phyloP scores from a whole-genome alignment of 148 eudicot species.

The Persicaria maculosa region DNA sequence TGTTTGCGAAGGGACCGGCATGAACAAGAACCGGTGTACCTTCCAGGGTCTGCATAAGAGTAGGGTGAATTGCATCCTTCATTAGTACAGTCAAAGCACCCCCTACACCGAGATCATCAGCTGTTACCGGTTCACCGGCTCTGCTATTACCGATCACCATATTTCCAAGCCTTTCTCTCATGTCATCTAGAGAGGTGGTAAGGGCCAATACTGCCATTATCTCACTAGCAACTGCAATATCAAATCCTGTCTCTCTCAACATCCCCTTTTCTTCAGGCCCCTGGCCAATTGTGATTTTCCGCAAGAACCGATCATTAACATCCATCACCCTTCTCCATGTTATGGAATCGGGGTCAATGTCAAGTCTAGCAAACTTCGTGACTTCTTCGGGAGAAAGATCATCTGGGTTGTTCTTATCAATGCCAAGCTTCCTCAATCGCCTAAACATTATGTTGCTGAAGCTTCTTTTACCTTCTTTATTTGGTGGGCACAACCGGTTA shows the following conservation, averaged over 20 bases:
- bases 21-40: constrained; percentile 99
- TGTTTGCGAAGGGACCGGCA: constrained; percentile 98
- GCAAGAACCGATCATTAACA: constrained; percentile 88
- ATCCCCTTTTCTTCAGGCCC: constrained; percentile 99
- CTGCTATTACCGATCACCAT: constrained; percentile 96
- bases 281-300: constrained; percentile 87
- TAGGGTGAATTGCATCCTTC: constrained; percentile 98
- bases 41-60: constrained; percentile 98
- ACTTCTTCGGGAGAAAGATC: constrained; percentile 82
- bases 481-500: constrained; percentile 80
- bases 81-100: constrained; percentile 93
- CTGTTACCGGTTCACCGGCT: constrained; percentile 87
- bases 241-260: constrained; percentile 96
- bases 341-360: constrained; percentile 77
- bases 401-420: constrained; percentile 73
- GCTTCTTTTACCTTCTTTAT: constrained; percentile 74
- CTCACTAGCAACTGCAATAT: constrained; percentile 97
- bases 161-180: constrained; percentile 95
- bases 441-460: constrained; percentile 77
- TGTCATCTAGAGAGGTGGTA: constrained; percentile 82
- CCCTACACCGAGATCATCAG: constrained; percentile 95
- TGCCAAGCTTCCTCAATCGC: constrained; percentile 85
- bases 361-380: constrained; percentile 86
- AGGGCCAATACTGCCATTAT: constrained; percentile 99
- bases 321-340: constrained; percentile 99